Base-by-base conservation (phyloP, 2,329 filamentous ascomycete genomes). In the Trichophyton verrucosum region DNA sequence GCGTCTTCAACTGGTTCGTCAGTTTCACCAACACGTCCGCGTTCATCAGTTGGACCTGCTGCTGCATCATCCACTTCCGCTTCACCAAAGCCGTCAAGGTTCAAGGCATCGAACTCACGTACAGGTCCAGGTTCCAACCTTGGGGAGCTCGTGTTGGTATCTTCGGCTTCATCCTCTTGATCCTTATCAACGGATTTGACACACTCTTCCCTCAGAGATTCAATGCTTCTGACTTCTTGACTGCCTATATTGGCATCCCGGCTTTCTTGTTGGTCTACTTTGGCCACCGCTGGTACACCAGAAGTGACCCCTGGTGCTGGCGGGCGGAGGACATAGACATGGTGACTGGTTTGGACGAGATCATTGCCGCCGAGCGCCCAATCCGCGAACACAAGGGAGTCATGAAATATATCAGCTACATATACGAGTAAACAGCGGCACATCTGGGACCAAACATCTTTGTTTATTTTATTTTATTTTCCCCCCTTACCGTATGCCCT, bases 121-220 rank as follows among this genome's bases (percentile, higher is more conserved):
- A 82, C 66, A 72, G 72, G 30, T 81, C 78, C n/a, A 68, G 68
- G 22, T 65, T 84, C 3, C 83, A 85, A 66, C 83, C 87, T 0
- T 90, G 86, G 68, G 83, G 82, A 1, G 81, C 86, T 0, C 89
- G 80, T 67, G 73, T 81, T 60, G 78, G 80, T 8, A 78, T 89
- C 1, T 69, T 80, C 15, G 70, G 70, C 8, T 67, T 65, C 55
- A 69, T 83, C 24, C 80, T 89, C 59, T 76, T 91, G n/a, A 82
- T 80, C 1, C 73, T 91, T 2, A 85, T 88, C 66, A 89, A 89
- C 67, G 88, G 87, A 1, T 92, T 91, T 73, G 81, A 85, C 40
- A 81, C 87, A 13, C 91, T 92, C 70, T 86, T 86, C 70, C 82
- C 83, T 0, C 74, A 77, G 6, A 77, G 84, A 30, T 92, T 85